Base-by-base conservation (phyloP, 495 filamentous ascomycete genomes). In the Neurospora sp. region DNA sequence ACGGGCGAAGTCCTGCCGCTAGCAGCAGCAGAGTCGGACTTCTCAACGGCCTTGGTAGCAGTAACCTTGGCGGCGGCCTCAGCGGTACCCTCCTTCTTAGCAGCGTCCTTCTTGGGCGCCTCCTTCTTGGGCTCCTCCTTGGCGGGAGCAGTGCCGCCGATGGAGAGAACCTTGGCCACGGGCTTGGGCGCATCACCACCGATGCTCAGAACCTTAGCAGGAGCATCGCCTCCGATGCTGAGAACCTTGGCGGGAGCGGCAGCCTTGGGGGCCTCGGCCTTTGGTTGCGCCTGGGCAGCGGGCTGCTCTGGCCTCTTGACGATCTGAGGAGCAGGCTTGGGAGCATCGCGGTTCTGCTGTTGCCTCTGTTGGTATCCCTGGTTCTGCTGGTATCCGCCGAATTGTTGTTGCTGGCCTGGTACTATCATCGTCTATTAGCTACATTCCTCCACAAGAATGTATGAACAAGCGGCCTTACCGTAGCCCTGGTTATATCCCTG, bases 1-100 rank as follows among this genome's bases (percentile, higher is more conserved):
- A 92, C 85, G 5, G 94, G 91, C 1, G 93, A 94, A 9, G 91
- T 88, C 73, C 88, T 92, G 70, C 92, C 93, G 74, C 88, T 89
- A n/a, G 86, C 79, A 37, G 84, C 83, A 81, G 93, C 92, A 40
- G 95, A 90, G 41, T 96, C 92, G 1, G 93, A 90, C 85, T 96
- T 97, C 71, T 95, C 93, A 11, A 93, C 87, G 18, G 92, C 90
- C 82, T 97, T 97, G 31, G 87, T 82, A 42, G 78, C 89, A 77
- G 84, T 78, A 27, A 86, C 86, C 74, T 87, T 90, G 3, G 89
- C 86, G 44, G 89, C 90, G 16, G 88, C 88, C 74, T 90, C 88
- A 39, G 87, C 83, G 42, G 88, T 75, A 39, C 79, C 73, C 42
- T 83, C 80, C 73, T 82, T 80, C 70, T 81, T 82, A 5, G 80